A percentile compares a stretch with the other conserved stretches of the same genome.
phyloP scores from a whole-genome alignment of 176 grass and related monocot species.

The Musa beccarii region DNA sequence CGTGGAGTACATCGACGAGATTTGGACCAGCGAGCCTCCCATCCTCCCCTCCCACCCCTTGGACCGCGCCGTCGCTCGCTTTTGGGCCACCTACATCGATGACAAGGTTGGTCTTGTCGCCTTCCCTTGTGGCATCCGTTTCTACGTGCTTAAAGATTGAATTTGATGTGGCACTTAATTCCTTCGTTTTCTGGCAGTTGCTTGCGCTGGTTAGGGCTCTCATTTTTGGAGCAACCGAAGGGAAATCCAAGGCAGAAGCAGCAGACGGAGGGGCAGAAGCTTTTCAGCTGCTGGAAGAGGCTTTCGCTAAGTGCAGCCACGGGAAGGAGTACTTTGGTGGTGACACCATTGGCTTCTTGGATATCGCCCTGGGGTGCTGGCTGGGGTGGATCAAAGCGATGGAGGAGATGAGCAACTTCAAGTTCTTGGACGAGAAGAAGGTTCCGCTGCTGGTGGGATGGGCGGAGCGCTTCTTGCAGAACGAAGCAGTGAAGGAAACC shows the following conservation, averaged over 20 bases:
- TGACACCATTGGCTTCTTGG: constrained; percentile 37
- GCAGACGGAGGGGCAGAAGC: constrained; percentile 3
- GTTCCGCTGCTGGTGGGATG: constrained; percentile 31
- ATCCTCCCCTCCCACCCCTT: constrained; percentile 28
- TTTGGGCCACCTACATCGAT: constrained; percentile 14
- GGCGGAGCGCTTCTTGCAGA: constrained; percentile 27
- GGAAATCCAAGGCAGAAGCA: constrained; percentile 19
- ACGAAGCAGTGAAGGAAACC: constrained; percentile 15
- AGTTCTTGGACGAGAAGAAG: constrained; percentile 29
- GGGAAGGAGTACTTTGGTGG: constrained; percentile 50
- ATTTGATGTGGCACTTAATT: too few species aligned
- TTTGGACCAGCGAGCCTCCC: constrained; percentile 19
- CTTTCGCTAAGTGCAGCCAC: constrained; percentile 24
- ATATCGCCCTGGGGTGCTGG: constrained; percentile 30
- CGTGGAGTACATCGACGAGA: constrained; percentile 41
- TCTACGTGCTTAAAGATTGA: too few species aligned
- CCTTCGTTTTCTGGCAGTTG: too few species aligned
- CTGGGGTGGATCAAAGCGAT: constrained; percentile 33
- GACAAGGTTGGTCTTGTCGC: background rate
- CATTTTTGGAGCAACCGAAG: background rate
- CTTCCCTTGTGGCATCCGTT: too few species aligned
- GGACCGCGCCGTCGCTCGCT: constrained; percentile 14
- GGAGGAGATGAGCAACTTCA: constrained; percentile 25
- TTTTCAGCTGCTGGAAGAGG: constrained; percentile 36
- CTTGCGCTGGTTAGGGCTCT: too few species aligned